Percentiles rank a stretch among this genome's conserved stretches.
These are phyloP conservation scores for Linnemannia exigua DNA, from an alignment of 192 early-diverging fungal genomes.

Conservation along the genomic window DNA sequence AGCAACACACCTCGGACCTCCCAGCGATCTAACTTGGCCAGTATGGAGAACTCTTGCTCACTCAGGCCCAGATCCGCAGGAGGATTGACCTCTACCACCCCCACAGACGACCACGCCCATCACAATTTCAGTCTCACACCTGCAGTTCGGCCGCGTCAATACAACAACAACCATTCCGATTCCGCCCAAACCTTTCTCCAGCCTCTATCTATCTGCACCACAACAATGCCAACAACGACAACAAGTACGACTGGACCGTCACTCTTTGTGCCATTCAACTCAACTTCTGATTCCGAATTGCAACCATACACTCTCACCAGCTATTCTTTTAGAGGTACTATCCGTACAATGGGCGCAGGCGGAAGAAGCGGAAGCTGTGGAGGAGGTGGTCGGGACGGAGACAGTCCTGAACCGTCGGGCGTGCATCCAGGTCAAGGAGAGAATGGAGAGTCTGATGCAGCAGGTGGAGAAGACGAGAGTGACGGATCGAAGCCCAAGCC, in stretches of 20 bases:
- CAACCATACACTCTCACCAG: background rate
- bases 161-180: background rate
- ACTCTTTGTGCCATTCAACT: background rate
- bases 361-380: constrained; percentile 5
- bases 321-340: background rate
- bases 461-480: background rate
- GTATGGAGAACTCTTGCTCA: background rate
- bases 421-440: constrained; percentile 23
- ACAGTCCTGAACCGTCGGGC: constrained; percentile 15
- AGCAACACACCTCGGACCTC: background rate
- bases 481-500: constrained; percentile 13
- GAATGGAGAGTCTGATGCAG: background rate
- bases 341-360: background rate
- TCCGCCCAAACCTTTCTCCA: background rate
- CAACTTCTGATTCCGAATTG: background rate
- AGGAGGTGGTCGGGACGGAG: constrained; percentile 5
- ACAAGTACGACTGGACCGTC: constrained; percentile 13
- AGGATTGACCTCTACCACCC: background rate
- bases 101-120: background rate
- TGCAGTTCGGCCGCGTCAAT: background rate
- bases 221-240: too few relatives aligned
- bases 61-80: background rate
- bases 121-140: background rate
- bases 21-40: background rate
- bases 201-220: background rate